Percentiles rank a stretch among this genome's conserved stretches.
Conservation (phyloP, 306 rosid genomes). For the Cucumis cinereus region DNA sequence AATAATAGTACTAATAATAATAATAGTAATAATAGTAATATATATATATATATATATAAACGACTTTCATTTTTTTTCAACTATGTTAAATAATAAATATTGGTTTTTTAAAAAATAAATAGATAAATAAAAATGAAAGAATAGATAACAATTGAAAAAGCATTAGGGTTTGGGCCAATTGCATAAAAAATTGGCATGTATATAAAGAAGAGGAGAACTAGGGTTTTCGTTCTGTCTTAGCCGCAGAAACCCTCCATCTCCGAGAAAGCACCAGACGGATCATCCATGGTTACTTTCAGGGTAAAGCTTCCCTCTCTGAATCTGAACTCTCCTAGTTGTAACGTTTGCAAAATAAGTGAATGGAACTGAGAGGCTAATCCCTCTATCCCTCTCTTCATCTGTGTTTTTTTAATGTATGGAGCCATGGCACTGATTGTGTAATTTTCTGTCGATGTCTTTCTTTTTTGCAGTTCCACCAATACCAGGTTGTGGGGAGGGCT, state of each 20-base stretch:
- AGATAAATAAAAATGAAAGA: no score
- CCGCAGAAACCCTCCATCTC: background rate
- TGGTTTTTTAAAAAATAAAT: no score
- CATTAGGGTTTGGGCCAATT: background rate
- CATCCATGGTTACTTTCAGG: constrained; percentile 3
- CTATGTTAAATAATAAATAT: no score
- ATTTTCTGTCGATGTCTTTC: no score
- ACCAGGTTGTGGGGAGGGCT: constrained; percentile 89
- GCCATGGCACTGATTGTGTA: background rate
- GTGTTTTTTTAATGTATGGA: background rate
- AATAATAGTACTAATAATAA: no score
- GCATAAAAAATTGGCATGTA: background rate
- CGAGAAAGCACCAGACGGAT: background rate
- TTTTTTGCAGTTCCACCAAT: constrained; percentile 60
- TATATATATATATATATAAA: no score
- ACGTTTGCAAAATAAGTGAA: background rate
- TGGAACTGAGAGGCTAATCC: background rate
- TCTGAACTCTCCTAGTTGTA: background rate
- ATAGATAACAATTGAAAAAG: background rate
- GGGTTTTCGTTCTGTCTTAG: background rate
- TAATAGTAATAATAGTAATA: no score
- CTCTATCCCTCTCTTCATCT: background rate
- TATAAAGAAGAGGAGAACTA: background rate
- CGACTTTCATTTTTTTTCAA: no score
- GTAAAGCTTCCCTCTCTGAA: background rate